A percentile compares a stretch with the other conserved stretches of the same genome.
These are phyloP conservation scores for Pythium guiyangense DNA, from an alignment of 352 stramenopile genomes.

Conservation along the genomic window DNA sequence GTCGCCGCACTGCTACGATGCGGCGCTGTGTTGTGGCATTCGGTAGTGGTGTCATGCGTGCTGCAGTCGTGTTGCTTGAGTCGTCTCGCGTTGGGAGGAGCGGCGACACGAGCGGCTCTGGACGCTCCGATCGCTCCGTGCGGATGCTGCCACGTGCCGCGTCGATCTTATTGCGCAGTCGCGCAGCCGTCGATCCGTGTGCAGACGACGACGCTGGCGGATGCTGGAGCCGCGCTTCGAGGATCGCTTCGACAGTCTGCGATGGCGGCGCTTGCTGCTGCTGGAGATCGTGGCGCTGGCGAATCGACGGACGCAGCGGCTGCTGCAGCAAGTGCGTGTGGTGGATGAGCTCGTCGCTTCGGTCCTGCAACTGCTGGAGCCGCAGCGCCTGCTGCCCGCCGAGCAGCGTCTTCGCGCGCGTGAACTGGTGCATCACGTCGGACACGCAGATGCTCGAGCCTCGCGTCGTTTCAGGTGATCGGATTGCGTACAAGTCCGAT, in stretches of 20 bases:
- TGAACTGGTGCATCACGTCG: slow-evolving; percentile 21
- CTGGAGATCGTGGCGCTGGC: not conserved
- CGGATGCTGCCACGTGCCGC: slow-evolving; percentile 35
- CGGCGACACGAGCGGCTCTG: slow-evolving; percentile 10
- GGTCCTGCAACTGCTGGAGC: slow-evolving; percentile 39
- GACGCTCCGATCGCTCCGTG: slow-evolving; percentile 38
- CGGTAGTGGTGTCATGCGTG: not conserved
- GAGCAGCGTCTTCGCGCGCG: slow-evolving; percentile 26
- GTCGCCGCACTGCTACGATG: slow-evolving; percentile 24
- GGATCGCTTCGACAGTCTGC: slow-evolving; percentile 42
- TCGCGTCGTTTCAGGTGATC: too few relatives aligned
- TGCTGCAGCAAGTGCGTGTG: slow-evolving; percentile 19
- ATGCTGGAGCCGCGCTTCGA: slow-evolving; percentile 27
- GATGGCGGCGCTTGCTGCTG: slow-evolving; percentile 9
- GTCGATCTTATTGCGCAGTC: slow-evolving; percentile 34
- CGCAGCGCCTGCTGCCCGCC: slow-evolving; percentile 42
- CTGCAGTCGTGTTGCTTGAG: not conserved
- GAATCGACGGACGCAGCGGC: not conserved
- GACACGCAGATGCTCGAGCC: too few relatives aligned
- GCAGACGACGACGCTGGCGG: not conserved
- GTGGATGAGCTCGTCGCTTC: slow-evolving; percentile 28
- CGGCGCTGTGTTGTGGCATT: not conserved
- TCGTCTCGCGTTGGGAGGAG: slow-evolving; percentile 1
- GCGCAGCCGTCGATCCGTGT: slow-evolving; percentile 15
- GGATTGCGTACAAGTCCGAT: too few relatives aligned